phyloP scores from a whole-genome alignment of 2,329 filamentous ascomycete genomes.

The Akanthomyces muscarius region DNA sequence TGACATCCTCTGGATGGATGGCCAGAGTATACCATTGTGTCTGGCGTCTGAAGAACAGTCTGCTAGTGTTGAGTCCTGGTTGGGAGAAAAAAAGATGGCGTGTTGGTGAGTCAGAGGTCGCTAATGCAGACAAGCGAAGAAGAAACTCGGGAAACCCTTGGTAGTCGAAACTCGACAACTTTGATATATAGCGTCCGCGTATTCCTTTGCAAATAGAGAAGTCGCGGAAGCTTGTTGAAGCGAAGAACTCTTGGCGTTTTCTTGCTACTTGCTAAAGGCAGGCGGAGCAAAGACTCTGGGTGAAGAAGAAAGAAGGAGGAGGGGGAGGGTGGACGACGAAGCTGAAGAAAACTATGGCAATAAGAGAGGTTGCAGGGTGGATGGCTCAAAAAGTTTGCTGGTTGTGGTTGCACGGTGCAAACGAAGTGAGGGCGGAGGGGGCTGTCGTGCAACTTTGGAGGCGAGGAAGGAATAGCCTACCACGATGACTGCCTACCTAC shows the following conservation, averaged over 20 bases:
- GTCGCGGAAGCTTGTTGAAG: neutral
- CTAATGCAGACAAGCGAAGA: neutral
- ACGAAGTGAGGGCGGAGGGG: slow-evolving; percentile 7
- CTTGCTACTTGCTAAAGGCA: neutral
- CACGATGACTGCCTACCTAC: neutral
- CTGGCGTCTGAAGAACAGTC: neutral
- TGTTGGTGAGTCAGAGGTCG: neutral
- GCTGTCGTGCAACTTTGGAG: slow-evolving; percentile 7
- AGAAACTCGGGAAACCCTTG: neutral
- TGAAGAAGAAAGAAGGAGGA: neutral
- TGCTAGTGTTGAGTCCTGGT: neutral
- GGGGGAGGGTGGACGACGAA: neutral
- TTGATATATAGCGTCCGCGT: neutral
- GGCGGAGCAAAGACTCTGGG: neutral
- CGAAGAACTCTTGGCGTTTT: neutral
- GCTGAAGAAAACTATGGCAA: neutral
- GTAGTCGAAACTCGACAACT: neutral
- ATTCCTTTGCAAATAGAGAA: neutral
- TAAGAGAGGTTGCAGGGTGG: neutral
- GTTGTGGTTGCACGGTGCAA: slow-evolving; percentile 14
- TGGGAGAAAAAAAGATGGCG: neutral
- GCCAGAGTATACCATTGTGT: slow-evolving; percentile 60
- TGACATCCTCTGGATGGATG: slow-evolving; percentile 67
- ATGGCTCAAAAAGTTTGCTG: slow-evolving; percentile 10
- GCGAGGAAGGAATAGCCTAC: slow-evolving; percentile 3